Evolutionary conservation across 495 filamentous ascomycete genomes (phyloP).

Genomic region (Penicillium mononematosum): DNA sequence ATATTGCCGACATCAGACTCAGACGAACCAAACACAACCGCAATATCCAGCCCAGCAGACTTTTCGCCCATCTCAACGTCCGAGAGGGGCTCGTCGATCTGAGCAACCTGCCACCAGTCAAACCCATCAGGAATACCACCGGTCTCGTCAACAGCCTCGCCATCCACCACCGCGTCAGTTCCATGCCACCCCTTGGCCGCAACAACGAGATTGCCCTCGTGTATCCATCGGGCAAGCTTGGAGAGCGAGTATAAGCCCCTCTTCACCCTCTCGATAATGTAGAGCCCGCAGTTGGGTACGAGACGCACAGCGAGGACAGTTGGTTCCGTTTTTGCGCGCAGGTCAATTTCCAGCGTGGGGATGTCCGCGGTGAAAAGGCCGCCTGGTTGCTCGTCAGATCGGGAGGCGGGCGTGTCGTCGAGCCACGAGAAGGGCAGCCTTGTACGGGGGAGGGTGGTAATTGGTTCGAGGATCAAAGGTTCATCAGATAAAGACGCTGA

Average conservation of each 20-base stretch:
- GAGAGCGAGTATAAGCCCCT: conserved; percentile 67
- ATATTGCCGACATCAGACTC: conserved; percentile 7
- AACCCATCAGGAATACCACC: conserved; percentile 9
- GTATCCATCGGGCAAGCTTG: conserved; percentile 64
- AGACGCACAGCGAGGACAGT: conserved; percentile 65
- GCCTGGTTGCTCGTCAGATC: conserved; percentile 52
- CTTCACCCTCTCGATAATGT: conserved; percentile 70
- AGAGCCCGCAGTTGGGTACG: conserved; percentile 57
- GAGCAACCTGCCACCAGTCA: conserved; percentile 43
- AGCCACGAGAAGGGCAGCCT: conserved; percentile 59
- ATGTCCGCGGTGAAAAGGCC: conserved; percentile 59
- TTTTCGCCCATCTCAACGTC: conserved; percentile 25
- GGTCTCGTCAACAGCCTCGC: conserved; percentile 33
- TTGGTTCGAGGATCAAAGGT: conserved; percentile 57
- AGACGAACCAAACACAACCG: conserved; percentile 32
- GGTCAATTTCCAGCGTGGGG: conserved; percentile 59
- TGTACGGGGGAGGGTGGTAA: conserved; percentile 61
- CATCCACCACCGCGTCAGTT: conserved; percentile 37
- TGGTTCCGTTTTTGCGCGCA: conserved; percentile 27
- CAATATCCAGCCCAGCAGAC: conserved; percentile 30
- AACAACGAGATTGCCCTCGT: conserved; percentile 37
- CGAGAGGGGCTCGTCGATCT: conserved; percentile 36
- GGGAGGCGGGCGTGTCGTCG: conserved; percentile 53
- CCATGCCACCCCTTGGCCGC: conserved; percentile 40
- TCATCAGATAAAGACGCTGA: conserved; percentile 56